Evolutionary conservation across 1,284 basidiomycete species (phyloP), one percentile per base, ranked within the genome.

Genomic region (Ganoderma leucocontextum): DNA sequence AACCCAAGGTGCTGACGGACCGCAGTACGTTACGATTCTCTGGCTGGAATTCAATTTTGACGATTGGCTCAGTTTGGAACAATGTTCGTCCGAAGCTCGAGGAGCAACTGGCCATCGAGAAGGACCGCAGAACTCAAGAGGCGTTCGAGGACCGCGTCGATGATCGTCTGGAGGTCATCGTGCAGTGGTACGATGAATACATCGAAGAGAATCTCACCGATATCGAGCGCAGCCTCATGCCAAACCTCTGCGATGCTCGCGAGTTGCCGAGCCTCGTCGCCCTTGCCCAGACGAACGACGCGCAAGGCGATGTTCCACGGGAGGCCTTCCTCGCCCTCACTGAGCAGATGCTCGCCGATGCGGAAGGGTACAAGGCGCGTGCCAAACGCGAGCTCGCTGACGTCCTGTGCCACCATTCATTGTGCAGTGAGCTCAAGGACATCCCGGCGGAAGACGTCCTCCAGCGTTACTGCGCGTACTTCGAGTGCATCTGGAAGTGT

Each of bases 31-130:
- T 10, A 6, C 15, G 1, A 13, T 36, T 36, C 17, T 38, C 33
- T 19, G 12, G 10, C 39, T 25, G n/a, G n/a, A 29, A 29, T 17
- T n/a, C n/a, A 38, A 2, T 35, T 9, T 9, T 4, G 3, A 2
- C 2, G 2, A 17, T 39, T 19, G 22, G 35, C 4, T 15, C 22
- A 70, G 68, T 64, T 4, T 70, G 68, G 68, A 62, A 19, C 5
- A 67, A 64, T 22, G 19, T 67, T 33, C 63, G 49, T 0, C 65
- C 68, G 7, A 70, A 64, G 49, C 68, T 70, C 38, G 63, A 66
- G 33, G 55, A 10, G 7, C 36, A 47, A 5, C 38, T 39, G 1
- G 39, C 39, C 39, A 13, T 70, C 9, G 35, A 55, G 44, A 5
- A 61, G 22, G 61, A 60, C 33, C 53, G 39, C 22, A 36, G 39